phyloP scores from a whole-genome alignment of 352 stramenopile genomes.

The Phytophthora tentaculata region DNA sequence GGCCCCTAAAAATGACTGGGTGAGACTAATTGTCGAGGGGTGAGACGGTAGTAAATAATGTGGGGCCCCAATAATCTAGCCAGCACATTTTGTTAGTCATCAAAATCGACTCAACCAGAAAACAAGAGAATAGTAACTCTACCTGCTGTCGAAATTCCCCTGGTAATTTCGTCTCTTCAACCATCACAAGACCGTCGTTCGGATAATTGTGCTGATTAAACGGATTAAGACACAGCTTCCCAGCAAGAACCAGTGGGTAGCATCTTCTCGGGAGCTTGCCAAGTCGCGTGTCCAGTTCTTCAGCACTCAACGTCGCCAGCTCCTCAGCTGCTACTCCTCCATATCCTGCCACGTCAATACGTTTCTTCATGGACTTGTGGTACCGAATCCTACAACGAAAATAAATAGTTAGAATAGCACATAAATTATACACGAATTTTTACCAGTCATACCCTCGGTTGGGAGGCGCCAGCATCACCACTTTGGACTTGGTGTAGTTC shows the following conservation, averaged over 20 bases:
- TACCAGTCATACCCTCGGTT: conserved; percentile 60
- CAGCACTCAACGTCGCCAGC: conserved; percentile 43
- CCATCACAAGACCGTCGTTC: conserved; percentile 69
- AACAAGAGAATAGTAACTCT: background rate
- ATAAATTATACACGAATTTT: background rate
- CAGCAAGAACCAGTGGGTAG: conserved; percentile 67
- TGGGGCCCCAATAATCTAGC: conserved; percentile 52
- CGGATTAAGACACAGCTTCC: conserved; percentile 73
- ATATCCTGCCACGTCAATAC: conserved; percentile 58
- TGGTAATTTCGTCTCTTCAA: conserved; percentile 69
- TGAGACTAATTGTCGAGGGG: conserved; percentile 54
- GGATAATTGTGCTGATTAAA: conserved; percentile 81
- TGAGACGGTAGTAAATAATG: conserved; percentile 71
- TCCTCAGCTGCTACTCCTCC: conserved; percentile 69
- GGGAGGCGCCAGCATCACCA: conserved; percentile 76
- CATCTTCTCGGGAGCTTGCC: conserved; percentile 71
- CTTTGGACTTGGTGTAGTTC: conserved; percentile 73
- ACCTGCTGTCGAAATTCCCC: conserved; percentile 78
- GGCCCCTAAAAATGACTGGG: conserved; percentile 54
- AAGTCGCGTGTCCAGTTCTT: conserved; percentile 57
- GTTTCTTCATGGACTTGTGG: conserved; percentile 64
- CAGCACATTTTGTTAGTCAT: background rate
- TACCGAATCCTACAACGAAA: conserved; percentile 53
- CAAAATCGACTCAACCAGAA: background rate
- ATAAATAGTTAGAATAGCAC: background rate